Evolutionary conservation across 2,329 filamentous ascomycete species (phyloP).

Genomic region (Dothistroma septosporum): DNA sequence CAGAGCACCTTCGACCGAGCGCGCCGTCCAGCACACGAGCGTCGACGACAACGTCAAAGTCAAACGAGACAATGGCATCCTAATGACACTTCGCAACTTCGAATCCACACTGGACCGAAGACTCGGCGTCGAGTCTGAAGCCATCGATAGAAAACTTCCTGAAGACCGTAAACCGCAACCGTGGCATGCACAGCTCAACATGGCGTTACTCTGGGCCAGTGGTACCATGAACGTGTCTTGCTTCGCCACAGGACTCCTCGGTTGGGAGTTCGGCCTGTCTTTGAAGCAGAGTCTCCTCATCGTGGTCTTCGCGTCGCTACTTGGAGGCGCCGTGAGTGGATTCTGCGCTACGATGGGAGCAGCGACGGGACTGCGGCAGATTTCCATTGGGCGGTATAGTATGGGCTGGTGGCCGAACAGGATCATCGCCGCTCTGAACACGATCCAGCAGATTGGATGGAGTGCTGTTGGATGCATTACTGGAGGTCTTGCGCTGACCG

Average conservation of each 20-base stretch:
- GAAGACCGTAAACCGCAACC: conserved; percentile 44
- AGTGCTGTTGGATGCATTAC: conserved; percentile 42
- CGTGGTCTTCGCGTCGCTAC: conserved; percentile 31
- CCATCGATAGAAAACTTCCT: conserved; percentile 44
- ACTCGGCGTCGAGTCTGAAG: conserved; percentile 47
- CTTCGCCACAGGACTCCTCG: conserved; percentile 43
- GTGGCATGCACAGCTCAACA: conserved; percentile 34
- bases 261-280: conserved; percentile 47
- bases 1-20: conserved; percentile 11
- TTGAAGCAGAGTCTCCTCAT: conserved; percentile 39
- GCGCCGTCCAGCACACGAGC: not conserved
- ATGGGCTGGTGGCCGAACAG: conserved; percentile 52
- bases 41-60: conserved; percentile 13
- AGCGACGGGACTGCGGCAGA: conserved; percentile 41
- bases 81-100: conserved; percentile 33
- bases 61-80: conserved; percentile 28
- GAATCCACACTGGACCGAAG: conserved; percentile 45
- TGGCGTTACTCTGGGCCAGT: conserved; percentile 35
- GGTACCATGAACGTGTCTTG: conserved; percentile 37
- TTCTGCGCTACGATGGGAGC: conserved; percentile 36
- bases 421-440: conserved; percentile 46
- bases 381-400: conserved; percentile 44
- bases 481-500: conserved; percentile 41
- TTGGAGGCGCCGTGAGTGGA: conserved; percentile 32
- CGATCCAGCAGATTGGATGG: conserved; percentile 45